These are phyloP conservation scores for Fusarium pseudonygamai DNA, from an alignment of 2,329 filamentous ascomycete species.

Conservation along the genomic window DNA sequence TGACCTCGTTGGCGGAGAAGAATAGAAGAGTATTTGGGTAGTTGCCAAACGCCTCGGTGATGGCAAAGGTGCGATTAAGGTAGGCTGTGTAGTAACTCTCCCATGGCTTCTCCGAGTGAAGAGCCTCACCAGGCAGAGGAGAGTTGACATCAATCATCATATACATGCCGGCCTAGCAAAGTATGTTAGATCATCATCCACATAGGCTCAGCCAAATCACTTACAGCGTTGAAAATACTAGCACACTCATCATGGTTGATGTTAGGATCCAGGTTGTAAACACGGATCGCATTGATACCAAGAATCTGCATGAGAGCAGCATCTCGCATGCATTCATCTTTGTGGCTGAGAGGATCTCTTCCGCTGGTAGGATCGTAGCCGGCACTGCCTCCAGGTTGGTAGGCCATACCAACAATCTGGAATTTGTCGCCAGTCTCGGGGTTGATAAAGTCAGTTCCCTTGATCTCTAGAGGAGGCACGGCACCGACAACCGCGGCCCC, in stretches of 20 bases:
- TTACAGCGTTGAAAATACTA: constrained; percentile 71
- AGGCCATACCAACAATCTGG: constrained; percentile 74
- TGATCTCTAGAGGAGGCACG: constrained; percentile 65
- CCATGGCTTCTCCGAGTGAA: constrained; percentile 66
- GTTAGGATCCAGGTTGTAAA: constrained; percentile 74
- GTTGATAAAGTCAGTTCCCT: constrained; percentile 69
- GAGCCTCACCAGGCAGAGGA: constrained; percentile 65
- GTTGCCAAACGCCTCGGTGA: constrained; percentile 73
- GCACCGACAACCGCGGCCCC: constrained; percentile 64
- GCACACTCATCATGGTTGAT: constrained; percentile 74
- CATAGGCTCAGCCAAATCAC: constrained; percentile 11
- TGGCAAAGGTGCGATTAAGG: constrained; percentile 72
- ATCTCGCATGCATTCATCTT: constrained; percentile 68
- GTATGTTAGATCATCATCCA: background rate
- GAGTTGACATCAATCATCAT: constrained; percentile 76
- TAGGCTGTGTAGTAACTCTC: constrained; percentile 68
- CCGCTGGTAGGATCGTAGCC: constrained; percentile 65
- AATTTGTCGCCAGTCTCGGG: constrained; percentile 66
- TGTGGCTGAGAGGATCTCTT: constrained; percentile 69
- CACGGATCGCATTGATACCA: constrained; percentile 73
- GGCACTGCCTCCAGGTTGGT: constrained; percentile 73
- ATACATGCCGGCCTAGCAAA: constrained; percentile 68
- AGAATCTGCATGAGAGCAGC: constrained; percentile 72
- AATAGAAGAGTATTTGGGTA: constrained; percentile 76
- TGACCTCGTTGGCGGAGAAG: constrained; percentile 84